A percentile compares a stretch with the other conserved stretches of the same genome.
phyloP scores from a whole-genome alignment of 257 asterid species.

The Solanum dulcamara region DNA sequence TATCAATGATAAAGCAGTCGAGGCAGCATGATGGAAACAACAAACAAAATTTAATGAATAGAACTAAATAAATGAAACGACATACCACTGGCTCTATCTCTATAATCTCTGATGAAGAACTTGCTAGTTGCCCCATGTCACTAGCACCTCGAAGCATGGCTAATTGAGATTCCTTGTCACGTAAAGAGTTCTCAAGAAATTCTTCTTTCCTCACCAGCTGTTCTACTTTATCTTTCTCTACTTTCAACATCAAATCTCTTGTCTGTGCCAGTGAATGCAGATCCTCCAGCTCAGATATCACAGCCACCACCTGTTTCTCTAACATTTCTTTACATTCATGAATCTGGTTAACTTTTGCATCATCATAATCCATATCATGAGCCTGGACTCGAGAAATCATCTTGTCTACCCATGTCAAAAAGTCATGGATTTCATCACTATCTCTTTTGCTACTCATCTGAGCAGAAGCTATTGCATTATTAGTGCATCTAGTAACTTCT shows the following conservation, averaged over 20 bases:
- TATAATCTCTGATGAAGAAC: slow-evolving; percentile 60
- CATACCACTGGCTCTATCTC: slow-evolving; percentile 85
- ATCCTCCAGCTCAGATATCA: slow-evolving; percentile 74
- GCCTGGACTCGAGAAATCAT: slow-evolving; percentile 40
- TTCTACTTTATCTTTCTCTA: slow-evolving; percentile 64
- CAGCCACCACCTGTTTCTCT: slow-evolving; percentile 49
- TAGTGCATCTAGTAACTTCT: slow-evolving; percentile 95
- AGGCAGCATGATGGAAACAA: slow-evolving; percentile 3
- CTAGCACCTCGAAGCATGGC: slow-evolving; percentile 46
- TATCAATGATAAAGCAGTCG: neutral
- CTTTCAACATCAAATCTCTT: slow-evolving; percentile 47
- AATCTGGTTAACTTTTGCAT: slow-evolving; percentile 22
- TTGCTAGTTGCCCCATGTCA: slow-evolving; percentile 43
- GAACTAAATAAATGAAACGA: slow-evolving; percentile 10
- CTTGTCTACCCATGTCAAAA: slow-evolving; percentile 58
- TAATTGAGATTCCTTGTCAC: slow-evolving; percentile 64
- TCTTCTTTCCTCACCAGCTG: slow-evolving; percentile 52
- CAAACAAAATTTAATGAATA: neutral
- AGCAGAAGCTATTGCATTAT: slow-evolving; percentile 63
- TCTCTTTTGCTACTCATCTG: slow-evolving; percentile 52
- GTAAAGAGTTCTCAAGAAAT: slow-evolving; percentile 52
- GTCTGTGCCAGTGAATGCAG: slow-evolving; percentile 51
- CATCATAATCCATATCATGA: slow-evolving; percentile 31
- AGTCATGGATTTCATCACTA: slow-evolving; percentile 58
- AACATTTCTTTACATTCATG: slow-evolving; percentile 41